Base-by-base conservation (phyloP, 805 yeast genomes). In the Monosporozyma unispora region DNA sequence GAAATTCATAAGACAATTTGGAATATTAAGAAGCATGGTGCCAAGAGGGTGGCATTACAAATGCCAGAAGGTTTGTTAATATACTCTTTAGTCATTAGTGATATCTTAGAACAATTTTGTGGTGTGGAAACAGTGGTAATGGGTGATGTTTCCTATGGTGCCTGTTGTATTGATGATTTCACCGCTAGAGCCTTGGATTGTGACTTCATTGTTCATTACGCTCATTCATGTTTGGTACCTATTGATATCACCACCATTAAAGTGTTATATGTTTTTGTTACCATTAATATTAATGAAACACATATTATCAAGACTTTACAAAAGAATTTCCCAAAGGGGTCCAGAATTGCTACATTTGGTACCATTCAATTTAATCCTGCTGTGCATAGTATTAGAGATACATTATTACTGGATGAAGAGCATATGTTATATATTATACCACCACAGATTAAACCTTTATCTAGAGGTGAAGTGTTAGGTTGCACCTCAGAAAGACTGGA, bases 91-190 rank as follows among this genome's bases (percentile, higher is more conserved):
- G 77, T 93, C 37, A 79, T 93, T n/a, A 77, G 96, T 3, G 99
- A 93, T 67, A 91, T 93, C 22, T 64, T 93, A 33, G 96, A 88
- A 61, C 96, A 90, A 66, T 91, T 93, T 58, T 90, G 97, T 64
- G 68, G 71, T 2, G 88, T 84, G 48, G 96, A 90, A 61, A 86
- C 90, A 0, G 73, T 93, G 1, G 93, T 91, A 2, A 93, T 93
- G 99, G 99, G 99, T 2, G 99, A 93, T 66, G 99, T 93, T 0
- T 87, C 97, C 0, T 93, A 93, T 61, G 99, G 99, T 41, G 99
- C 99, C 0, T 93, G 99, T 64, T 93, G 99, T 69, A 89, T 93
- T 44, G 99, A 93, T 64, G 99, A 93, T 62, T 93, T 75, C 63
- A 90, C 99, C 0, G 99, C 99, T 1, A 74, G 90, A 54, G 81